Evolutionary conservation across 2,329 filamentous ascomycete genomes (phyloP).

Genomic region (Paraconiothyrium brasiliense): DNA sequence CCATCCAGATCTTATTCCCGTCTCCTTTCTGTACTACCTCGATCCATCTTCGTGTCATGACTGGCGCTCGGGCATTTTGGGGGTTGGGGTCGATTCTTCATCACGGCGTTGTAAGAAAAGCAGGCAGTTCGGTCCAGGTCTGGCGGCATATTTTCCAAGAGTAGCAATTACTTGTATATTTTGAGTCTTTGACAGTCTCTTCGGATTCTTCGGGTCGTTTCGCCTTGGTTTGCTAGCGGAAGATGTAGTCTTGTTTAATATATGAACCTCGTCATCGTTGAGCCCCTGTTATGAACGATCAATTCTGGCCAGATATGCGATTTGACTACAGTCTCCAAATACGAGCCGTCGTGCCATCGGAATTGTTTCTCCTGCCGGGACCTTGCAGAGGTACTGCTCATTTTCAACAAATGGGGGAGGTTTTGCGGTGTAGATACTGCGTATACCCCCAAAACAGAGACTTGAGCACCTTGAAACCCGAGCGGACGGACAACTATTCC

Average conservation of each 20-base stretch:
- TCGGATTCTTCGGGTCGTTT: not conserved
- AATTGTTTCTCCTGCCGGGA: not conserved
- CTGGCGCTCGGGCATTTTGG: not conserved
- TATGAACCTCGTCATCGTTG: not conserved
- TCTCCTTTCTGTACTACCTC: not conserved
- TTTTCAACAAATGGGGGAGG: not conserved
- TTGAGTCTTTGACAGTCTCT: not conserved
- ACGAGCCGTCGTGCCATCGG: not conserved
- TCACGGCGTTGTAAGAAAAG: constrained; percentile 11
- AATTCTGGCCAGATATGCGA: not conserved
- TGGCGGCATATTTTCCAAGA: constrained; percentile 3
- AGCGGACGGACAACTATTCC: not conserved
- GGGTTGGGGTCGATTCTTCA: not conserved
- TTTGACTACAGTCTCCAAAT: not conserved
- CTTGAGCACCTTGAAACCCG: not conserved
- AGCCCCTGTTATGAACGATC: not conserved
- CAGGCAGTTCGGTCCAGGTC: constrained; percentile 10
- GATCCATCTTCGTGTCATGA: not conserved
- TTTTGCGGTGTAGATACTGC: not conserved
- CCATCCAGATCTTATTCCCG: not conserved
- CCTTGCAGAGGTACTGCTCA: not conserved
- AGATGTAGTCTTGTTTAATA: constrained; percentile 15
- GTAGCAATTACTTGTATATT: constrained; percentile 2
- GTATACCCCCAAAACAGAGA: not conserved
- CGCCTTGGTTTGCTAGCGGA: not conserved